Evolutionary conservation across 2,329 filamentous ascomycete species (phyloP).

Genomic region (Huntiella abstrusa): DNA sequence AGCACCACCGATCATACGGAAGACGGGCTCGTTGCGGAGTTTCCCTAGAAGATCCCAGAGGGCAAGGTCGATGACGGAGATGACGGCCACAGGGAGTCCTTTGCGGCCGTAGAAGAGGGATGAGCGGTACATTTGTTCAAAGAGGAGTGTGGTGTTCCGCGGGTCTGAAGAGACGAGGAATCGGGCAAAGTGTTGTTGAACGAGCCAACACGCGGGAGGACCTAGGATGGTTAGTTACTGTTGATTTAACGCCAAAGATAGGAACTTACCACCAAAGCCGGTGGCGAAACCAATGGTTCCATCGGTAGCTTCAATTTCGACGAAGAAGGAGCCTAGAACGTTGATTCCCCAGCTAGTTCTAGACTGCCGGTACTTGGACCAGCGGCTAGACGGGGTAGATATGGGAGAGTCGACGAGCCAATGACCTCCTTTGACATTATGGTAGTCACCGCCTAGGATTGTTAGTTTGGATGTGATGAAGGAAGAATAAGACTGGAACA

Average conservation of each 20-base stretch:
- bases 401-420: constrained; percentile 84
- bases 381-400: constrained; percentile 78
- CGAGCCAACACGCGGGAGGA: constrained; percentile 83
- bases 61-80: constrained; percentile 84
- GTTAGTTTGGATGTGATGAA: constrained; percentile 9
- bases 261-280: constrained; percentile 54
- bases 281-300: constrained; percentile 90
- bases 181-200: constrained; percentile 81
- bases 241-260: neutral
- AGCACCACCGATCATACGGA: constrained; percentile 84
- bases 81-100: constrained; percentile 73
- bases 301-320: constrained; percentile 76
- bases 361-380: constrained; percentile 73
- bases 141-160: constrained; percentile 75
- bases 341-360: constrained; percentile 93
- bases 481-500: constrained; percentile 18
- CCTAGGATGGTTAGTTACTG: constrained; percentile 23
- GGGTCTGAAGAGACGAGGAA: constrained; percentile 82
- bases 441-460: constrained; percentile 57
- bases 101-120: constrained; percentile 97
- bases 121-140: constrained; percentile 89
- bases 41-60: constrained; percentile 88
- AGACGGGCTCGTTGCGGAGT: constrained; percentile 79
- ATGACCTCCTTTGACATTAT: constrained; percentile 66
- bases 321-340: constrained; percentile 75